A percentile compares a stretch with the other conserved stretches of the same genome.
Conservation (phyloP, 2,329 filamentous ascomycete species). For the Cercospora nicotianae region DNA sequence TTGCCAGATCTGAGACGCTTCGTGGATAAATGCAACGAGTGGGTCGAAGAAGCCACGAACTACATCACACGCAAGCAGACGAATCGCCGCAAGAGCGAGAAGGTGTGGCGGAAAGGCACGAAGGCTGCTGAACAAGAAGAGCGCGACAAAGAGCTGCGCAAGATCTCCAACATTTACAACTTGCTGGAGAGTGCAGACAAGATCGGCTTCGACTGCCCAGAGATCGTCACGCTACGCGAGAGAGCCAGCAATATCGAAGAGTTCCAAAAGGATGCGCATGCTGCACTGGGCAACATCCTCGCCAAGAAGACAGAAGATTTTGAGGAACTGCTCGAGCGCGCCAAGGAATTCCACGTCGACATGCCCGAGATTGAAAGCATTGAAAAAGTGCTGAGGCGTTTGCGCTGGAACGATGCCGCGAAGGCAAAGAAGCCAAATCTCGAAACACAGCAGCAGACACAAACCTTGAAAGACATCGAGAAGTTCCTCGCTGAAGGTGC, state of each 20-base stretch:
- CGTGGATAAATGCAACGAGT: constrained; percentile 94
- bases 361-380: constrained; percentile 84
- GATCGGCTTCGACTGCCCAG: constrained; percentile 88
- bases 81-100: constrained; percentile 92
- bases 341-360: constrained; percentile 85
- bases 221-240: constrained; percentile 82
- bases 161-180: constrained; percentile 82
- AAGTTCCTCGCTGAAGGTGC: constrained; percentile 76
- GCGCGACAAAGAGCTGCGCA: constrained; percentile 77
- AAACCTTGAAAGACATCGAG: constrained; percentile 75
- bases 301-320: constrained; percentile 69
- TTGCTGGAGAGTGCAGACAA: constrained; percentile 80
- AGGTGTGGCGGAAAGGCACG: constrained; percentile 72
- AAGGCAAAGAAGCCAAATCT: constrained; percentile 50
- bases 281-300: constrained; percentile 66
- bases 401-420: constrained; percentile 85
- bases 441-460: constrained; percentile 49
- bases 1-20: constrained; percentile 80
- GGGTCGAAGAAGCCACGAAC: constrained; percentile 94
- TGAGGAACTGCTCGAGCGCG: constrained; percentile 86
- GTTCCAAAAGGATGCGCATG: constrained; percentile 75
- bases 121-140: constrained; percentile 79
- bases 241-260: constrained; percentile 79
- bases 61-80: constrained; percentile 98
- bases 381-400: constrained; percentile 75